Evolutionary conservation across 441 rosid genomes (phyloP), one percentile per base, ranked within the genome.

Genomic region (Hypseocharis bilobata): DNA sequence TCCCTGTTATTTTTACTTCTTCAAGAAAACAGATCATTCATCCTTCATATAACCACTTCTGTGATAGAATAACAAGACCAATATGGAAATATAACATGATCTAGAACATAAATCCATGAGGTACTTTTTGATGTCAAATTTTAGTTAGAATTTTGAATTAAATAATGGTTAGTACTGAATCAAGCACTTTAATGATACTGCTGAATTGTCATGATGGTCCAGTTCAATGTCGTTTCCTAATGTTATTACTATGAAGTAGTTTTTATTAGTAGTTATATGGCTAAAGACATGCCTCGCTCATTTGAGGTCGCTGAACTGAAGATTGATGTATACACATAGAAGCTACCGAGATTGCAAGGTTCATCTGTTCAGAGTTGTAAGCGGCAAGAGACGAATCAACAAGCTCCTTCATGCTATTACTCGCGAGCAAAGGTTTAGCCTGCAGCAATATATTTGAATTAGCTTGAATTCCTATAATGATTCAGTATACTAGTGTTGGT

Each of bases 401-500:
- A 11, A 86, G 88, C 69, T 87, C 83, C 68, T 75, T 67, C 45
- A 75, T 69, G 52, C 65, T 80, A 25, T 80, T 74, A 25, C 77
- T 77, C 62, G 65, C 55, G 17, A 93, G 77, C 83, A 88, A 75
- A 45, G 98, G 98, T 72, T 87, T 88, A 16, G 95, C 93, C 98
- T 88, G 73, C 64, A 71, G 66, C 14, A 26, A 64, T 45, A 52
- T 59, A 54, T 6, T 44, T 19, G 0, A 25, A 23, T 13, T 7
- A 66, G 61, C 34, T 28, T 26, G 29, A 44, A 49, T 71, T 45
- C 64, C 29, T 14, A 22, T 25, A 20, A 22, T 2, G 14, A 10
- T 10, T 0, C 4, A 54, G 10, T 22, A 22, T 7, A 54, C 0
- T 54, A 1, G 11, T 54, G 22, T 25, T 52, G 26, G 44, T 10